Base-by-base conservation (phyloP, 306 rosid genomes). In the Vigna angularis region DNA sequence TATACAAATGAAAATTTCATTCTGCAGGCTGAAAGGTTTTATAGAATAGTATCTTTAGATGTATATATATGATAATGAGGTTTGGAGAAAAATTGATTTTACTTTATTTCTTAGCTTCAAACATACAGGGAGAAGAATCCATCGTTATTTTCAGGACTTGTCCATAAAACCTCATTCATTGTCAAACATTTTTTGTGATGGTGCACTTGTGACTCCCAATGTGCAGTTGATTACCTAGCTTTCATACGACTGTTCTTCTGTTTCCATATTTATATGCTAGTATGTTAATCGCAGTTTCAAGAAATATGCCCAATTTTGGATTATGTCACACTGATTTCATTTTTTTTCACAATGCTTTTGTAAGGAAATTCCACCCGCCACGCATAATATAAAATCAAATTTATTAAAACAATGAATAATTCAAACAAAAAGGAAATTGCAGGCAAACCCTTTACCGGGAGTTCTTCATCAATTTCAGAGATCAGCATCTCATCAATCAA, bases 401-500 rank as follows among this genome's bases (percentile, higher is more conserved):
- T 52, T 62, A 73, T 62, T 17, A 61, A 74, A 7, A 65, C 4
- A 81, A 47, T 68, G 53, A 62, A 70, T 15, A 78, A 52, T 61
- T 24, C 53, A 70, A 15, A 52, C 22, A 17, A 30, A 62, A 2
- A 34, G 6, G 3, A 82, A 76, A 64, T 30, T 74, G 74, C 40
- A 72, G 66, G 80, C 6, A 81, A 78, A 77, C 26, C 55, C 53
- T 83, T 72, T 95, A 95, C 98, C 98, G 89, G 96, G 79, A 92
- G 93, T 53, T 87, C 88, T 83, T 78, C 85, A 73, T 95, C 96
- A 67, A 88, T 76, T 89, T 92, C 98, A 22, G 96, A 84, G 67
- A 88, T 82, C 80, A 95, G 93, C 90, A 92, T 85, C 87, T 95
- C 98, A 71, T 95, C 98, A 62, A 92, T 86, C 86, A 95, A 85